phyloP scores from a whole-genome alignment of 208 protist genomes.

The Trypanosoma lewisi region DNA sequence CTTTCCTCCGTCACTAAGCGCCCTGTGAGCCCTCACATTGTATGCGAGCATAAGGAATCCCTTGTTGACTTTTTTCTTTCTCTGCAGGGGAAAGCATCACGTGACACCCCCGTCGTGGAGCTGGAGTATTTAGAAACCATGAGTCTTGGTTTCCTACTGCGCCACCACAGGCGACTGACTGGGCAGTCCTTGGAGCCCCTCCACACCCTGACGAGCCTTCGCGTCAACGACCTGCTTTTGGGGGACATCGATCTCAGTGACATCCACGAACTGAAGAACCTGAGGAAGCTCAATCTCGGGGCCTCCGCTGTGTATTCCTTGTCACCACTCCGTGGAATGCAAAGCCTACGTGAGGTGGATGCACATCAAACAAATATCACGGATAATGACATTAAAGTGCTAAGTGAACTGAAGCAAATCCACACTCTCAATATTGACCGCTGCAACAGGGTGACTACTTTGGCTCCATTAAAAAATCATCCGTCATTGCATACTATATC shows the following conservation, averaged over 20 bases:
- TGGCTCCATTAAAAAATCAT: constrained; percentile 32
- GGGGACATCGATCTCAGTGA: constrained; percentile 29
- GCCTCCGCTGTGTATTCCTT: constrained; percentile 29
- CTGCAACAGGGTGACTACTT: constrained; percentile 37
- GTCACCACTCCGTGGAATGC: constrained; percentile 25
- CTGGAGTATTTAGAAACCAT: no score
- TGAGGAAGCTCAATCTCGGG: constrained; percentile 29
- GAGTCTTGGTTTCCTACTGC: no score
- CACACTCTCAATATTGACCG: constrained; percentile 30
- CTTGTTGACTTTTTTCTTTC: constrained; percentile 10
- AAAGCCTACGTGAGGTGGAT: constrained; percentile 28
- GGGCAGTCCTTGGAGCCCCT: constrained; percentile 5
- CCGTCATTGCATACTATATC: constrained; percentile 21
- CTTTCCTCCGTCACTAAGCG: not conserved
- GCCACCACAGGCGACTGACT: no score
- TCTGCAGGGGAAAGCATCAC: not conserved
- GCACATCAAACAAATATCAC: constrained; percentile 34
- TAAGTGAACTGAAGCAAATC: constrained; percentile 36
- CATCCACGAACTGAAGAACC: constrained; percentile 25
- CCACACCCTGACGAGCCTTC: constrained; percentile 19
- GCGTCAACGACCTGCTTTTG: constrained; percentile 18
- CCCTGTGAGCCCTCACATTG: constrained; percentile 2
- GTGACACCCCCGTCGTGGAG: no score
- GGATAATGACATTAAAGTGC: constrained; percentile 36
- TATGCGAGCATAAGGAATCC: not conserved